Percentiles rank a stretch among this genome's conserved stretches.
phyloP scores from a whole-genome alignment of 106 monocot species.

The Phalaenopsis aphrodite region DNA sequence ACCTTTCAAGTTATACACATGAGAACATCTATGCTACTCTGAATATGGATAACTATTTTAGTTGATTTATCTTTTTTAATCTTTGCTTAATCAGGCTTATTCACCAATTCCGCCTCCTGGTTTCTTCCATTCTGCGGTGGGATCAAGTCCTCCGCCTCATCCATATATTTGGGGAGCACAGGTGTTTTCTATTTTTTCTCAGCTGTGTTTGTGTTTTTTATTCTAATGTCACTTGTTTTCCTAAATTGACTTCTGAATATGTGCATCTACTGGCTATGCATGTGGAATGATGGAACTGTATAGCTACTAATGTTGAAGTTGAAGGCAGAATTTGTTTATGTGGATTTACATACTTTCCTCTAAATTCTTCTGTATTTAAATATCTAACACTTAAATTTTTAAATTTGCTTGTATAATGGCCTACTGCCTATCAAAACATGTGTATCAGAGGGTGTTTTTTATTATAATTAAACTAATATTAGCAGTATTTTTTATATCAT shows the following conservation, averaged over 20 bases:
- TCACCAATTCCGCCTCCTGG: constrained; percentile 76
- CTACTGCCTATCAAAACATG: too few species aligned
- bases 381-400: too few species aligned
- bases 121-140: constrained; percentile 77
- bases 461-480: too few species aligned
- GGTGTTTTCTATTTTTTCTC: constrained; percentile 30
- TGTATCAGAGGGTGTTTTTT: too few species aligned
- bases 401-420: too few species aligned
- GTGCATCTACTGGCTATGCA: background rate
- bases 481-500: too few species aligned
- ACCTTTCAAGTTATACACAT: constrained; percentile 36
- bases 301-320: background rate
- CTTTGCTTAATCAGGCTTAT: constrained; percentile 60
- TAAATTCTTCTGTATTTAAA: too few species aligned
- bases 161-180: constrained; percentile 98
- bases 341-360: too few species aligned
- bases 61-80: constrained; percentile 7
- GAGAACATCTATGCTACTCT: background rate
- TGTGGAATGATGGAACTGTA: background rate
- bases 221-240: background rate
- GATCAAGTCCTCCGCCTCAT: constrained; percentile 75
- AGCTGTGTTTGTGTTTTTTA: background rate
- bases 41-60: background rate
- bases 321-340: background rate
- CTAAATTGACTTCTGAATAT: background rate